phyloP scores from a whole-genome alignment of 2,329 filamentous ascomycete genomes.

The Fusarium avenaceum region DNA sequence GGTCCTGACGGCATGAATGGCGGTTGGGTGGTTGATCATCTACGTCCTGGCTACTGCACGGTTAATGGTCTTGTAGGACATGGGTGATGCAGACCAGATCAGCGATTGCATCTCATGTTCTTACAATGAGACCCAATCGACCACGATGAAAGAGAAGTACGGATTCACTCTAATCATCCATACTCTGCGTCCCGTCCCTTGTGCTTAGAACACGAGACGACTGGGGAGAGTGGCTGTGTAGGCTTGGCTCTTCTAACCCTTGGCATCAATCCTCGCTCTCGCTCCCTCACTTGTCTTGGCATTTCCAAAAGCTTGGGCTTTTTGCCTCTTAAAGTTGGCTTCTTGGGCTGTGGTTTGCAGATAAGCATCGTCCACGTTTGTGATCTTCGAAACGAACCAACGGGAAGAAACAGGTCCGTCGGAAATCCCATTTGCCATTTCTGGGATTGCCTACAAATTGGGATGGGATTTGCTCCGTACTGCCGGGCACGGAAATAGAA shows the following conservation, averaged over 20 bases:
- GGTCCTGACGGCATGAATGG: conserved; percentile 18
- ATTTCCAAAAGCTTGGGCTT: conserved; percentile 30
- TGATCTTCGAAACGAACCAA: conserved; percentile 28
- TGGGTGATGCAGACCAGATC: conserved; percentile 16
- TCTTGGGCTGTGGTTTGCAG: conserved; percentile 28
- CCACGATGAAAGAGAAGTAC: neutral
- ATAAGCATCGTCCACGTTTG: neutral
- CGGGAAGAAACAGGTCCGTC: conserved; percentile 25
- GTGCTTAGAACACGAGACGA: conserved; percentile 40
- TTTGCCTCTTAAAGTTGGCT: conserved; percentile 17
- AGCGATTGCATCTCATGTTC: conserved; percentile 3
- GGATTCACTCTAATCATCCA: too few relatives aligned
- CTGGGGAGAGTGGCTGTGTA: conserved; percentile 42
- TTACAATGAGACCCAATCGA: conserved; percentile 11
- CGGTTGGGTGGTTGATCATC: conserved; percentile 26
- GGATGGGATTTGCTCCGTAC: conserved; percentile 28
- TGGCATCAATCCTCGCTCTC: conserved; percentile 10
- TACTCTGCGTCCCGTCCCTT: conserved; percentile 23
- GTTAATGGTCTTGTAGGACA: conserved; percentile 23
- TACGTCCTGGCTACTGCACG: conserved; percentile 39
- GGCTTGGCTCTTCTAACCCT: conserved; percentile 30
- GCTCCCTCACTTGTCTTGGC: conserved; percentile 32
- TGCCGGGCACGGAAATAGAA: conserved; percentile 22
- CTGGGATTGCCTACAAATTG: conserved; percentile 13
- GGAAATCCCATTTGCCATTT: conserved; percentile 16